A percentile compares a stretch with the other conserved stretches of the same genome.
Evolutionary conservation across 2,329 filamentous ascomycete genomes (phyloP).

Genomic region (Scedosporium dehoogii): DNA sequence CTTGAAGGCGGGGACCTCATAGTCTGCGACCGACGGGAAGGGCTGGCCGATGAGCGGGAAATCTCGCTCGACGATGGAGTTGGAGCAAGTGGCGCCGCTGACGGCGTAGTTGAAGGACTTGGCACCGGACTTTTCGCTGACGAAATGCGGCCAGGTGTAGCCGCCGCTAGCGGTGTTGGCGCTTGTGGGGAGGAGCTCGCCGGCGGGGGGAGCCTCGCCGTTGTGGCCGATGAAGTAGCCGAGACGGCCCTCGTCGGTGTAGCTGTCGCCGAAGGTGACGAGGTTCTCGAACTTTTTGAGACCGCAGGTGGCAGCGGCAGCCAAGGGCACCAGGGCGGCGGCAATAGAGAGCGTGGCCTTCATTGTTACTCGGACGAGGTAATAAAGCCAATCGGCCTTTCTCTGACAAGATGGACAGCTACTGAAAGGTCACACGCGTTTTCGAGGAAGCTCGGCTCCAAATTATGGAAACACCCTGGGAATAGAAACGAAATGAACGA

Average conservation of each 20-base stretch:
- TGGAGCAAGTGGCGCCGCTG: slow-evolving; percentile 61
- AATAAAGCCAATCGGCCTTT: background rate
- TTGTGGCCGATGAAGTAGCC: slow-evolving; percentile 50
- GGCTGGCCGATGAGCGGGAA: slow-evolving; percentile 37
- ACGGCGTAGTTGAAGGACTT: slow-evolving; percentile 62
- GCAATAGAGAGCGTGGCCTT: background rate
- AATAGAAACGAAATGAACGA: background rate
- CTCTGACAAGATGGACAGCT: too few species aligned
- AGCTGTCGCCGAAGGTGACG: slow-evolving; percentile 66
- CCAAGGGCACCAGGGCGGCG: background rate
- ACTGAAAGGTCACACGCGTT: background rate
- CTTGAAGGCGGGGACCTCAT: slow-evolving; percentile 48
- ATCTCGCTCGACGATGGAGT: slow-evolving; percentile 50
- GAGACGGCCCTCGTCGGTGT: slow-evolving; percentile 62
- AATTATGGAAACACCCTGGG: background rate
- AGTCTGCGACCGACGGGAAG: slow-evolving; percentile 54
- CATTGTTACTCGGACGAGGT: too few species aligned
- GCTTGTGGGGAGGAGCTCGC: slow-evolving; percentile 33
- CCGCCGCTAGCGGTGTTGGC: slow-evolving; percentile 54
- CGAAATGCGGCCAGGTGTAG: slow-evolving; percentile 58
- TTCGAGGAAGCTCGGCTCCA: background rate
- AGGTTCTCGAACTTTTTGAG: slow-evolving; percentile 42
- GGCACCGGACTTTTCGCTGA: slow-evolving; percentile 46
- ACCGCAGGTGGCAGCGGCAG: background rate
- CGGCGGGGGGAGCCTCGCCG: slow-evolving; percentile 52